phyloP scores from a whole-genome alignment of 768 basidiomycete genomes.

The Hemileccinum rubropunctum region DNA sequence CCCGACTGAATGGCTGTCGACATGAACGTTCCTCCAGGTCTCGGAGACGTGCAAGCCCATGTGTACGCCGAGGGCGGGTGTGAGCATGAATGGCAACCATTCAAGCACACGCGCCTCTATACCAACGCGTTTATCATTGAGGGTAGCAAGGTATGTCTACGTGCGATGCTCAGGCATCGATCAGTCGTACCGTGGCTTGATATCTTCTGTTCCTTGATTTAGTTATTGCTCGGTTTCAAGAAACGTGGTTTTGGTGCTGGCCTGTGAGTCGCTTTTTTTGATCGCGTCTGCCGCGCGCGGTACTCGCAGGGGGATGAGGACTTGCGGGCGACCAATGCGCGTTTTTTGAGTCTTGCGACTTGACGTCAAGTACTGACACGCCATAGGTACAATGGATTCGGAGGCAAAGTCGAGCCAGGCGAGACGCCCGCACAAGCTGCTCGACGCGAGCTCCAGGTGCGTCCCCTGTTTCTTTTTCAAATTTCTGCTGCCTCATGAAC shows the following conservation, averaged over 20 bases:
- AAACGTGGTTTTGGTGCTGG: constrained; percentile 73
- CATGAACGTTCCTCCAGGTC: constrained; percentile 41
- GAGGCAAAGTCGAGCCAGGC: constrained; percentile 78
- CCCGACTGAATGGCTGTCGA: constrained; percentile 9
- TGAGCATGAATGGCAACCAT: constrained; percentile 46
- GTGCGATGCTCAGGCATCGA: neutral
- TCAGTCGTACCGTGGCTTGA: neutral
- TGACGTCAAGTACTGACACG: neutral
- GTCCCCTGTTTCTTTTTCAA: neutral
- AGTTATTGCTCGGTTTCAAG: constrained; percentile 75
- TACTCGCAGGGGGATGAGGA: too few relatives aligned
- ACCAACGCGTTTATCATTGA: constrained; percentile 71
- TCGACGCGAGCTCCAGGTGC: constrained; percentile 65
- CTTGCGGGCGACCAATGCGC: too few relatives aligned
- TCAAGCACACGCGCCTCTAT: constrained; percentile 45
- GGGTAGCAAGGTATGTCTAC: constrained; percentile 41
- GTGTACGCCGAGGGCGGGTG: constrained; percentile 39
- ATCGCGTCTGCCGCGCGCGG: too few relatives aligned
- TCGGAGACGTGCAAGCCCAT: constrained; percentile 24
- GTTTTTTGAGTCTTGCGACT: neutral
- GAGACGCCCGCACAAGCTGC: constrained; percentile 74
- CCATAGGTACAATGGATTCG: constrained; percentile 81
- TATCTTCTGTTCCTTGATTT: constrained; percentile 39
- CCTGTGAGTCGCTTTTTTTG: constrained; percentile 39
- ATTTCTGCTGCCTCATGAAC: neutral